phyloP scores from a whole-genome alignment of 2,329 filamentous ascomycete genomes.

The Thermomyces lanuginosus region DNA sequence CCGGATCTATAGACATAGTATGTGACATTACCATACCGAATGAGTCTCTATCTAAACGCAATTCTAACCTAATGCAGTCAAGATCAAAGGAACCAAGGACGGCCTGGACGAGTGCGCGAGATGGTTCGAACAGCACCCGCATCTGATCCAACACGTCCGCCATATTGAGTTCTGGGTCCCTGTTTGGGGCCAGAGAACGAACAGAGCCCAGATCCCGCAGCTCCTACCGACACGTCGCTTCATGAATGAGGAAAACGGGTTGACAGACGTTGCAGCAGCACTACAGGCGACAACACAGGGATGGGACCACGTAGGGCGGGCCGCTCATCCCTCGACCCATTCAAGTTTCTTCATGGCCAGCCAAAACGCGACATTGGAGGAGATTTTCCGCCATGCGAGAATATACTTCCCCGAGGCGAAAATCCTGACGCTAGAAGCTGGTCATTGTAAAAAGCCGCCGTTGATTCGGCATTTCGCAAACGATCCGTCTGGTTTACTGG shows the following conservation, averaged over 20 bases:
- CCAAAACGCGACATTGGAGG: slow-evolving; percentile 53
- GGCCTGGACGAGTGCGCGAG: slow-evolving; percentile 42
- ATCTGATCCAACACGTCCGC: slow-evolving; percentile 48
- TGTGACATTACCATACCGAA: too few species aligned
- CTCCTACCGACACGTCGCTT: slow-evolving; percentile 13
- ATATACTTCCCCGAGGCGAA: slow-evolving; percentile 43
- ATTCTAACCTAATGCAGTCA: slow-evolving; percentile 29
- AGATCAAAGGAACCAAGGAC: slow-evolving; percentile 53
- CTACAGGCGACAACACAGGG: slow-evolving; percentile 11
- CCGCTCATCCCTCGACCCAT: slow-evolving; percentile 9
- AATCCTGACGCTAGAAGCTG: slow-evolving; percentile 59
- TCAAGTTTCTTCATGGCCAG: slow-evolving; percentile 20
- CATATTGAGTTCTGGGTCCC: slow-evolving; percentile 67
- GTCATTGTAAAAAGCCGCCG: slow-evolving; percentile 58
- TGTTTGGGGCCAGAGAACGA: slow-evolving; percentile 44
- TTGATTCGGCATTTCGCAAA: slow-evolving; percentile 44
- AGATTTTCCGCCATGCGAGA: slow-evolving; percentile 49
- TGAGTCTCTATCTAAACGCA: neutral
- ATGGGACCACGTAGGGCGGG: slow-evolving; percentile 14
- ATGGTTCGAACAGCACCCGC: slow-evolving; percentile 44
- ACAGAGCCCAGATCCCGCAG: slow-evolving; percentile 32
- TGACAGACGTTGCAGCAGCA: slow-evolving; percentile 11
- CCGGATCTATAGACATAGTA: slow-evolving; percentile 52
- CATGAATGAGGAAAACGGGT: slow-evolving; percentile 10
- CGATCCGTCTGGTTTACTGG: slow-evolving; percentile 14